A percentile compares a stretch with the other conserved stretches of the same genome.
These are phyloP conservation scores for Capsicum rhomboideum DNA, from an alignment of 257 asterid species.

Conservation along the genomic window DNA sequence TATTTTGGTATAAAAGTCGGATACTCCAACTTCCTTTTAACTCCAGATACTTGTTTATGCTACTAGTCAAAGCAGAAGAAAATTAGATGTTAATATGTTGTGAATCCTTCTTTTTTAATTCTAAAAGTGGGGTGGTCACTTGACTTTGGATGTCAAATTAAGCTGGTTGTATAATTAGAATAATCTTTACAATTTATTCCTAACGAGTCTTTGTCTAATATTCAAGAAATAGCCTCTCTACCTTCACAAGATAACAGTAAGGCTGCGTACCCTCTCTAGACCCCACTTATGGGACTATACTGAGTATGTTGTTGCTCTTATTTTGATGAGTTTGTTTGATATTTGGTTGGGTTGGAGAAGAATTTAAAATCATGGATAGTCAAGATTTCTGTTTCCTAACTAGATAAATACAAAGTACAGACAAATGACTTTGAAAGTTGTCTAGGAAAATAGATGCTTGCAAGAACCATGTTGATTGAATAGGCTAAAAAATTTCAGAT, in stretches of 20 bases:
- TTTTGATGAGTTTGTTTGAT: no score
- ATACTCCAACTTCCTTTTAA: not conserved
- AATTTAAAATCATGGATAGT: not conserved
- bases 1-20: not conserved
- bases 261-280: not conserved
- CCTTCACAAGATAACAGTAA: not conserved
- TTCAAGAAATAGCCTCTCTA: not conserved
- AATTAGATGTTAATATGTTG: not conserved
- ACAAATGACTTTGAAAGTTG: not conserved
- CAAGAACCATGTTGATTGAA: not conserved
- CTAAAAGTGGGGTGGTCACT: not conserved
- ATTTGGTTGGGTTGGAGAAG: not conserved
- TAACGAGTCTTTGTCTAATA: not conserved
- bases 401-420: not conserved
- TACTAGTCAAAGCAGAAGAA: not conserved
- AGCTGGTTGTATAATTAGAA: not conserved
- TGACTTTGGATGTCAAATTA: not conserved
- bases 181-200: not conserved
- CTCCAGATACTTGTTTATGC: not conserved
- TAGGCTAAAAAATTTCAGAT: not conserved
- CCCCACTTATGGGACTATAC: not conserved
- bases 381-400: not conserved
- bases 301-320: not conserved
- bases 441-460: not conserved
- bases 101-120: not conserved